phyloP scores from a whole-genome alignment of 2,329 filamentous ascomycete genomes.

The Camillea tinctor region DNA sequence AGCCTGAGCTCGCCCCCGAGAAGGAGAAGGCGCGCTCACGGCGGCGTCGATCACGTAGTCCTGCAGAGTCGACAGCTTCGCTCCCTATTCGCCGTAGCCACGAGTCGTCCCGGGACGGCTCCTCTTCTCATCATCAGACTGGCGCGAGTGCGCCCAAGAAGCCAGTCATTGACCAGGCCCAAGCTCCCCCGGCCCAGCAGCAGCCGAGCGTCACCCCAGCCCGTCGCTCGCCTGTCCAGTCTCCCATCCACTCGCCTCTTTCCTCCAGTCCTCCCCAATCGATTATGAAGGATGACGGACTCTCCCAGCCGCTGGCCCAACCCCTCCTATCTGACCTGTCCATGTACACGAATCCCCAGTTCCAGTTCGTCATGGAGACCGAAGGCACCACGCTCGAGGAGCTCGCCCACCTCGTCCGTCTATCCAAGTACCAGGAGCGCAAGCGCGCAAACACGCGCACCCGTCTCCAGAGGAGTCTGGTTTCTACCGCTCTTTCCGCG shows the following conservation, averaged over 20 bases:
- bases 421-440: conserved; percentile 80
- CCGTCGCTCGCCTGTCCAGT: conserved; percentile 9
- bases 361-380: conserved; percentile 58
- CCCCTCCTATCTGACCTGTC: conserved; percentile 66
- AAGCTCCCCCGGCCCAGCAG: conserved; percentile 1
- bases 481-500: conserved; percentile 72
- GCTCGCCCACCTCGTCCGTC: conserved; percentile 72
- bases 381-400: conserved; percentile 72
- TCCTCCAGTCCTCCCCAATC: conserved; percentile 35
- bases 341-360: conserved; percentile 61
- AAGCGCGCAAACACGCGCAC: conserved; percentile 71
- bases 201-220: conserved; percentile 17
- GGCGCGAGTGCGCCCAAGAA: conserved; percentile 43
- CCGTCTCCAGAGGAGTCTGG: conserved; percentile 70
- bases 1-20: conserved; percentile 54
- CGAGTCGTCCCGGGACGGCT: conserved; percentile 36
- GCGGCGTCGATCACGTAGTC: conserved; percentile 55
- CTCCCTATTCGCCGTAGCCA: conserved; percentile 45
- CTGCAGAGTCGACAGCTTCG: conserved; percentile 43
- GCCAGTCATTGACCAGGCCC: conserved; percentile 41
- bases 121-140: conserved; percentile 32
- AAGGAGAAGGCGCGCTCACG: conserved; percentile 49
- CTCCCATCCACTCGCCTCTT: conserved; percentile 21
- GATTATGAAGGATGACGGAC: conserved; percentile 38
- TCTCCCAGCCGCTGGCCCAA: conserved; percentile 44